These are phyloP conservation scores for Coleophoma cylindrospora DNA, from an alignment of 2,329 filamentous ascomycete species.

Conservation along the genomic window DNA sequence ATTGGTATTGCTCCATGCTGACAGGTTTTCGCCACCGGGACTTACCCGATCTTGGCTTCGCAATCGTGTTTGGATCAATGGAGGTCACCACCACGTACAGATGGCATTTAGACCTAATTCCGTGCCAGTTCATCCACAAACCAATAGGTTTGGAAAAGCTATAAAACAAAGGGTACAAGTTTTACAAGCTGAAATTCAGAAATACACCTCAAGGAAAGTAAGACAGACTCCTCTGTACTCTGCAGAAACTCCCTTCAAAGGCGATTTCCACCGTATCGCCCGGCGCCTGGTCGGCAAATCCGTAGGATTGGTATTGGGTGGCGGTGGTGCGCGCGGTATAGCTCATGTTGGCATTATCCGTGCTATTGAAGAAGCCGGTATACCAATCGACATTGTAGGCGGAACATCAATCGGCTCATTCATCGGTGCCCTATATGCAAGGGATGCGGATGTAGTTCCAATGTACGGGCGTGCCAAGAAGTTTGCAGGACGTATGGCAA, in stretches of 20 bases:
- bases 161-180: constrained; percentile 93
- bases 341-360: constrained; percentile 91
- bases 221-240: constrained; percentile 86
- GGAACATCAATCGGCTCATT: constrained; percentile 96
- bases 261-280: constrained; percentile 91
- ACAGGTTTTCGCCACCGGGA: constrained; percentile 81
- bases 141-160: constrained; percentile 75
- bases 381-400: constrained; percentile 91
- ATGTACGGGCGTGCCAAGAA: constrained; percentile 98
- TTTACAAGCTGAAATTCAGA: constrained; percentile 93
- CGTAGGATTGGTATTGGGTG: constrained; percentile 88
- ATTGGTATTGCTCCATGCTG: constrained; percentile 81
- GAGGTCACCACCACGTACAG: constrained; percentile 94
- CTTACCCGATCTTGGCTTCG: constrained; percentile 84
- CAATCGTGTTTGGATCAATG: constrained; percentile 96
- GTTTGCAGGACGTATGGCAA: constrained; percentile 97
- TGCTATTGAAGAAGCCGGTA: constrained; percentile 91
- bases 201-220: constrained; percentile 93
- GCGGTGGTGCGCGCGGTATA: constrained; percentile 87
- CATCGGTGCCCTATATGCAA: constrained; percentile 90
- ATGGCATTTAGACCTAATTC: constrained; percentile 80
- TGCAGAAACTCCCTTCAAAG: constrained; percentile 87
- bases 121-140: constrained; percentile 70
- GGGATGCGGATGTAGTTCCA: constrained; percentile 92
- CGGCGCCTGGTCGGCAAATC: constrained; percentile 89